phyloP scores from a whole-genome alignment of 225 moss, liverwort and hornwort species.

The Pseudisothecium myosuroides region DNA sequence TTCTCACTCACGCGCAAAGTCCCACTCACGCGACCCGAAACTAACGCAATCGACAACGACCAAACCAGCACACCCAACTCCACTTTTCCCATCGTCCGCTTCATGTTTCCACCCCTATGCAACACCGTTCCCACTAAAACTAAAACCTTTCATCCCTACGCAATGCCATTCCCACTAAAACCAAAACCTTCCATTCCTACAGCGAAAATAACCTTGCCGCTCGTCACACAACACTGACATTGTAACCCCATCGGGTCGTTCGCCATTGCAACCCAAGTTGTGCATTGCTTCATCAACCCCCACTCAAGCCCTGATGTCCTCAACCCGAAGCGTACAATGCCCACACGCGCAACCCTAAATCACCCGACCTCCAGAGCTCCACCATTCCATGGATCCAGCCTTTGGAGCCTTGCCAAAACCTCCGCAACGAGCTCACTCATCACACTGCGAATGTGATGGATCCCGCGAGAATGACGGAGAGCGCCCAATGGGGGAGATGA shows the following conservation, averaged over 20 bases:
- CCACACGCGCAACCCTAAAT: not conserved
- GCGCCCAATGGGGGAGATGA: not conserved
- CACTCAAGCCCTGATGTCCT: not conserved
- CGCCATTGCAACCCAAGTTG: not conserved
- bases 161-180: not conserved
- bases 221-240: not conserved
- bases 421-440: not conserved
- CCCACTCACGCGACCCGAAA: slow-evolving; percentile 13
- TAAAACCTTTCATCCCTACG: not conserved
- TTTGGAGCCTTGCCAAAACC: not conserved
- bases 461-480: not conserved
- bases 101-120: not conserved
- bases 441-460: not conserved
- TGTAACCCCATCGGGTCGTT: not conserved
- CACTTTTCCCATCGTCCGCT: not conserved
- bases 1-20: not conserved
- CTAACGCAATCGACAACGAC: slow-evolving; percentile 4
- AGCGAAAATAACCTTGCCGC: not conserved
- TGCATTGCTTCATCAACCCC: not conserved
- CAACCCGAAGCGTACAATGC: not conserved
- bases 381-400: not conserved
- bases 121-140: not conserved
- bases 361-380: not conserved
- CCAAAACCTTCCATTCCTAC: not conserved
- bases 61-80: not conserved